Conservation (phyloP, 805 yeast genomes). For the Zygoascus bituminiphila region DNA sequence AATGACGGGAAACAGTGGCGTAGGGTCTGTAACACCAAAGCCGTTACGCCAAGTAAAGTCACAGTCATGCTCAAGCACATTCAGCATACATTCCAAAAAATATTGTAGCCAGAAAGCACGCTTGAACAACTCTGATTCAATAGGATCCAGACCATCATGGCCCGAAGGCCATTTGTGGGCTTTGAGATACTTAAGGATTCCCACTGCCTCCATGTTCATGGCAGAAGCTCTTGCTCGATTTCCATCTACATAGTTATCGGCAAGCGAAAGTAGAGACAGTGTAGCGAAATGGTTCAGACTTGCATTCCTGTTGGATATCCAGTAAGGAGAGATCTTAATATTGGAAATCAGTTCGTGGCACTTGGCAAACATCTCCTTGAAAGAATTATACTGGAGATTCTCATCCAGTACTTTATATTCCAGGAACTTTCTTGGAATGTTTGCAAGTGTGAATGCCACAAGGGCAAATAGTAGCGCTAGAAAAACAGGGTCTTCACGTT, state of each 20-base stretch:
- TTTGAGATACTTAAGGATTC: slow-evolving; percentile 4
- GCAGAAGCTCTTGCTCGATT: slow-evolving; percentile 7
- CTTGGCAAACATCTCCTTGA: slow-evolving; percentile 7
- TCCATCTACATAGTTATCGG: slow-evolving; percentile 12
- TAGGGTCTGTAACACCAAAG: slow-evolving; percentile 1
- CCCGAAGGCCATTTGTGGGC: slow-evolving; percentile 9
- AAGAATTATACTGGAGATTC: not conserved
- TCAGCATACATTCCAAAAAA: slow-evolving; percentile 5
- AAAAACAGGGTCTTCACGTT: not conserved
- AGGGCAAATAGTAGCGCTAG: not conserved
- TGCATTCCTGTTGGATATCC: slow-evolving; percentile 4
- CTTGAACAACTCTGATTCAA: slow-evolving; percentile 10
- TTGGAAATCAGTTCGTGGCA: slow-evolving; percentile 2
- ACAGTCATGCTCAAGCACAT: not conserved
- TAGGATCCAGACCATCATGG: slow-evolving; percentile 5
- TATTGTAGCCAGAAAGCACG: slow-evolving; percentile 9
- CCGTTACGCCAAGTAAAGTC: slow-evolving; percentile 1
- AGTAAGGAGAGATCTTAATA: slow-evolving; percentile 2
- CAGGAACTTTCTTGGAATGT: not conserved
- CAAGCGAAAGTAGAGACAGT: slow-evolving; percentile 5
- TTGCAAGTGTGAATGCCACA: not conserved
- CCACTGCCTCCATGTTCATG: slow-evolving; percentile 6
- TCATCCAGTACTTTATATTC: not conserved
- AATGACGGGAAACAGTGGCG: slow-evolving; percentile 49
- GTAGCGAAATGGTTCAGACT: slow-evolving; percentile 7